Conservation (phyloP, 2,329 filamentous ascomycete species). For the Ophiostoma triangulosporum region DNA sequence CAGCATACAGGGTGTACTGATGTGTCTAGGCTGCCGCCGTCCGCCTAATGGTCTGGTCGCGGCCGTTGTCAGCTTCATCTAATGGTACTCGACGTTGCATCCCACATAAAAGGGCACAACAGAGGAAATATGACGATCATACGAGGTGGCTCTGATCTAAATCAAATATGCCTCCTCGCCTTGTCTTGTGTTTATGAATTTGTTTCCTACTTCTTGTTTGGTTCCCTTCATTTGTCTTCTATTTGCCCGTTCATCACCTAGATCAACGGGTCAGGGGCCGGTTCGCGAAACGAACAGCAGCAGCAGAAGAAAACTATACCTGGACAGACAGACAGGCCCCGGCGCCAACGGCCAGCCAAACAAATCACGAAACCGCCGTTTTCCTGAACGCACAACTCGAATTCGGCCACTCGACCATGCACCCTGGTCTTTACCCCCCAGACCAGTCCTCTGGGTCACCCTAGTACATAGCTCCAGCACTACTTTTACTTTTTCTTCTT, state of each 20-base stretch:
- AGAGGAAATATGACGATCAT: background rate
- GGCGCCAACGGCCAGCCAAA: conserved; percentile 10
- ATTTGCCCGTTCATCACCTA: background rate
- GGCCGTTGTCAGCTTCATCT: background rate
- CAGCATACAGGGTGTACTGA: background rate
- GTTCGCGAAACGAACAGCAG: background rate
- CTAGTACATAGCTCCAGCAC: too few species aligned
- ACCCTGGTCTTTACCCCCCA: conserved; percentile 1
- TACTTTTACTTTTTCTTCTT: background rate
- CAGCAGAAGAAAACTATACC: background rate
- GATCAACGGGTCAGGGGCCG: too few species aligned
- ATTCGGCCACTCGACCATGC: background rate
- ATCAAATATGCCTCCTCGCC: too few species aligned
- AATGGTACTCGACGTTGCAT: background rate
- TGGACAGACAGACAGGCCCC: background rate
- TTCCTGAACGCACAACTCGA: background rate
- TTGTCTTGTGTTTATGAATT: too few species aligned
- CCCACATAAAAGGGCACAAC: background rate
- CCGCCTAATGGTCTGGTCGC: background rate
- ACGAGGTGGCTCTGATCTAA: too few species aligned
- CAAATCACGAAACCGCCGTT: conserved; percentile 2
- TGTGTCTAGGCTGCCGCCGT: background rate
- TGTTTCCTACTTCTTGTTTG: background rate
- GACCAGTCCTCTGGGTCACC: background rate
- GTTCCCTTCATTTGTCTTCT: background rate